Evolutionary conservation across 805 yeast species (phyloP), one percentile per base, ranked within the genome.

Genomic region (Sugiyamaella qingdaonensis): DNA sequence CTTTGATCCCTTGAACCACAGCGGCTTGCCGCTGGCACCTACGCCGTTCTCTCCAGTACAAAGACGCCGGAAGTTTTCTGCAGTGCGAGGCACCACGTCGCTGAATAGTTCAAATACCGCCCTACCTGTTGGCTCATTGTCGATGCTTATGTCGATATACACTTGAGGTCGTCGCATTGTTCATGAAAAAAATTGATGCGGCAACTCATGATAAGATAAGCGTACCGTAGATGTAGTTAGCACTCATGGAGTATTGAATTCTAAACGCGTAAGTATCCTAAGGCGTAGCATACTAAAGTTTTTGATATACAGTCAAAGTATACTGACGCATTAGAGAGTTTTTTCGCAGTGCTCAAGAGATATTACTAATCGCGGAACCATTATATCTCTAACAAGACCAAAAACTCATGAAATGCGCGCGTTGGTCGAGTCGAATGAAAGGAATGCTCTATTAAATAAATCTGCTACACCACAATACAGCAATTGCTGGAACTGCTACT

Each of bases 21-120:
- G 74, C 4, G 88, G 87, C 58, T 78, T 76, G 10, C 94, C 95
- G 1, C 76, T 67, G 46, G 64, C 60, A 13, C 84, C 82, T 9
- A 68, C 67, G 33, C 95, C 95, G 63, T 85, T 83, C 66, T 88
- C 95, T 24, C 97, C 97, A 39, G 96, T 85, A 70, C 95, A 85
- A 53, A 92, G 73, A 3, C 92, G 89, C 56, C 89, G 78, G 76
- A 91, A 91, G 73, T 91, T 91, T 64, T 88, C 96, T 10, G 92
- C 86, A 0, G 97, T 89, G 67, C 82, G 85, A 49, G 97, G 97
- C 10, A 86, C 95, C 31, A 85, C 77, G 8, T 36, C 49, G 10
- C 16, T 31, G 13, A 37, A 32, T 24, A 37, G 42, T 35, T 35
- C 50, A 27, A 36, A 47, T 5, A 47, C 50, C 1, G 44, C 44